Base-by-base conservation (phyloP, 176 grass and related monocot genomes). In the Raddia guianensis region DNA sequence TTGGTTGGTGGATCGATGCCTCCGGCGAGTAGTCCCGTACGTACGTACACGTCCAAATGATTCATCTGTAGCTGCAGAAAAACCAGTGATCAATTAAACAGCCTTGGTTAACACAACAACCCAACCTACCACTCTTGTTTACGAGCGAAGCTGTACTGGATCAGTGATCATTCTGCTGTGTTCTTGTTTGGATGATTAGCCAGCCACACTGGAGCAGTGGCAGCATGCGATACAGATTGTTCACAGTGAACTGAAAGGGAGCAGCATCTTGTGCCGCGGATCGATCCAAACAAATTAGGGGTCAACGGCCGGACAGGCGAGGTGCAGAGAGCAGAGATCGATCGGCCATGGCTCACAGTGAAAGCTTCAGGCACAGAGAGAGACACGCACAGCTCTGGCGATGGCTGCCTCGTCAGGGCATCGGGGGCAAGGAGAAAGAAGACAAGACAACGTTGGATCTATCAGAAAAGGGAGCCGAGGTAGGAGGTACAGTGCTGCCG, bases 211-310 rank as follows among this genome's bases (percentile, higher is more conserved):
- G 3, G 13, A 49, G 63, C 46, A 1, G 32, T 3, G 37, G 37
- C 37, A 40, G 27, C 27, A 40, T 40, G 37, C 37, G 43, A 76
- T 44, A 62, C 6, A 47, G 57, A 76, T 33, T 10, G 57, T 10
- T 47, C 73, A 32, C 6, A 3, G 70, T 8, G 34, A 73, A 37
- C 27, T 27, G 27, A 32, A 27, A 16, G 47, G 16, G 53, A 44
- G 70, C 35, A 49, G 35, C 57, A 61, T 67, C 37, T 80, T 70
- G 53, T 63, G 12, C 8, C 16, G 46, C 5, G 6, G n/a, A 44
- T 40, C 40, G 63, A 65, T 40, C 35, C 64, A 44, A 76, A 88
- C 81, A 84, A 80, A 56, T 34, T 74, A 80, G 63, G 3, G 16
- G 33, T 21, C 52, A 80, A 56, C 19, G 60, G 60, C 15, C 2